Percentiles rank a stretch among this genome's conserved stretches.
These are phyloP conservation scores for Barnettozyma salicaria DNA, from an alignment of 805 yeast genomes.

Conservation along the genomic window DNA sequence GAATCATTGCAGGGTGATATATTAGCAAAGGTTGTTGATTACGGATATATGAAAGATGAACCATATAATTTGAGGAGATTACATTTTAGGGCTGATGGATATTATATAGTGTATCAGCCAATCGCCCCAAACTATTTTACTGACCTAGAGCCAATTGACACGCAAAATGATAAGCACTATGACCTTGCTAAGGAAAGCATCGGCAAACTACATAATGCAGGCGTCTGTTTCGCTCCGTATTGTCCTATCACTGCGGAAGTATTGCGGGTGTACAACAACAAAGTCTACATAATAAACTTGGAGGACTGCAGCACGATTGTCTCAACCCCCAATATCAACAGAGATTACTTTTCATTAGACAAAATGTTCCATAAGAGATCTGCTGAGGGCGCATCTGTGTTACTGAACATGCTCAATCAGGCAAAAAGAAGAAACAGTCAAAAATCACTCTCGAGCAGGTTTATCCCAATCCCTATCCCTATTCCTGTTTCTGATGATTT, in stretches of 20 bases:
- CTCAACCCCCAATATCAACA: slow-evolving; percentile 4
- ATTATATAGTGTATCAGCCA: slow-evolving; percentile 23
- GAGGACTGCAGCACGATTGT: slow-evolving; percentile 17
- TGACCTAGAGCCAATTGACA: slow-evolving; percentile 16
- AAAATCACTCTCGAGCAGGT: too few species aligned
- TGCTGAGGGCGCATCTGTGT: not conserved
- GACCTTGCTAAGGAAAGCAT: slow-evolving; percentile 15
- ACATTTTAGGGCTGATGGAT: slow-evolving; percentile 26
- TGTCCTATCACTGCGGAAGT: slow-evolving; percentile 14
- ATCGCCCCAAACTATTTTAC: slow-evolving; percentile 10
- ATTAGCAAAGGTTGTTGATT: slow-evolving; percentile 21
- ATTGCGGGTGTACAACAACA: slow-evolving; percentile 16
- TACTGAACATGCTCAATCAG: not conserved
- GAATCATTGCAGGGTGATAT: slow-evolving; percentile 20
- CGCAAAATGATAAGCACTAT: slow-evolving; percentile 10
- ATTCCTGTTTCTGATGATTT: too few species aligned
- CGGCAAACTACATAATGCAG: slow-evolving; percentile 16
- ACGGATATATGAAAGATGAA: slow-evolving; percentile 25
- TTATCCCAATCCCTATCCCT: too few species aligned
- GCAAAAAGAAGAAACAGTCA: not conserved
- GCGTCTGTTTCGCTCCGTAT: slow-evolving; percentile 21
- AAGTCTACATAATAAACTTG: slow-evolving; percentile 20
- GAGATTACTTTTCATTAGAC: slow-evolving; percentile 16
- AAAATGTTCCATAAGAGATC: slow-evolving; percentile 11
- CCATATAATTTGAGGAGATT: slow-evolving; percentile 14